Base-by-base conservation (phyloP, 345 rosid species). In the Adansonia digitata region DNA sequence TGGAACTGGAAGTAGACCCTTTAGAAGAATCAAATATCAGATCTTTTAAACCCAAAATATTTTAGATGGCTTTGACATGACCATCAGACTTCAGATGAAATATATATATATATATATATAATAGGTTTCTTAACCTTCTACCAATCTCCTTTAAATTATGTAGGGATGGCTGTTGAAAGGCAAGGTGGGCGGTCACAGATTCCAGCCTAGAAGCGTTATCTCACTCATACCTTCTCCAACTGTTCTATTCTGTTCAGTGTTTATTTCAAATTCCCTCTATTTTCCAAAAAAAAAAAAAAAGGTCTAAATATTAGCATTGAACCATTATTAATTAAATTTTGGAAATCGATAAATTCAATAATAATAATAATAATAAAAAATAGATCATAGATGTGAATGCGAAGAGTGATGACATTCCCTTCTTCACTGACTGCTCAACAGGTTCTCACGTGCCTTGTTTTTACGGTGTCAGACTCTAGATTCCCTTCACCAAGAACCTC, bases 181-280 rank as follows among this genome's bases (percentile, higher is more conserved):
- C 42, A 35, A 15, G 24, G 84, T 45, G 71, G 79, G 83, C 63
- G 77, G 79, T 15, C 71, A 79, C 80, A 72, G 78, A 39, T 76
- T 81, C 81, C 97, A 91, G 88, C 89, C 88, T 81, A 85, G 89
- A 91, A 89, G 97, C 75, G 69, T 72, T 80, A 71, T 71, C 48
- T 77, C 66, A 76, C 82, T 81, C 82, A 26, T 39, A 20, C 42
- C n/a, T 78, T 75, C 59, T 75, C 65, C 14, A 26, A 35, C 53
- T 43, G 66, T 69, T 67, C 68, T 37, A 26, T 11, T 43, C 66
- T 53, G 24, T 39, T 71, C 26, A n/a, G n/a, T 57, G 22, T 35
- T 24, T 10, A 9, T 53, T 22, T 7, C 35, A 55, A 72, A 53
- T 20, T 31, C 71, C 71, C 2, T 20, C 9, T 53, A 20, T 9